Evolutionary conservation across 306 rosid species (phyloP).

Genomic region (Vigna radiata): DNA sequence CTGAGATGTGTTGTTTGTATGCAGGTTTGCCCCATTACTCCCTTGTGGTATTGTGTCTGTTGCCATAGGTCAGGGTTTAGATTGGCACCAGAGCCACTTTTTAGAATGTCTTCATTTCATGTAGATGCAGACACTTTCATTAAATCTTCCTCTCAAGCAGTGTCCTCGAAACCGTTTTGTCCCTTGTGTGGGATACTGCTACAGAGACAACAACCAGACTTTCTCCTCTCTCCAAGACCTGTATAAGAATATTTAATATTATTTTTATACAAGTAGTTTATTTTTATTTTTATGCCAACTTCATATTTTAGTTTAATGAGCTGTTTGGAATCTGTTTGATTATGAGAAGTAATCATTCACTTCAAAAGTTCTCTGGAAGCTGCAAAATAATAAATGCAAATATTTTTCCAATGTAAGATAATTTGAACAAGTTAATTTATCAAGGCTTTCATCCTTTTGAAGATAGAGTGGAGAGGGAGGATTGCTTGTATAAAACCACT

Average conservation of each 20-base stretch:
- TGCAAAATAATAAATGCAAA: background rate
- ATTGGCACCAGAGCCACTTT: constrained; percentile 70
- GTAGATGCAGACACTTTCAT: constrained; percentile 46
- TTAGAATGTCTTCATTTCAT: constrained; percentile 58
- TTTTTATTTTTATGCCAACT: constrained; percentile 9
- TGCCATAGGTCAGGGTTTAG: constrained; percentile 72
- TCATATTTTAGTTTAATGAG: background rate
- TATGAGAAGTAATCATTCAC: background rate
- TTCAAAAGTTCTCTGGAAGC: background rate
- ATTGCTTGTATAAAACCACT: background rate
- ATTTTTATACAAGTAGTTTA: background rate
- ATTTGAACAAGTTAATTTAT: background rate
- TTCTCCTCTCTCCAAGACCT: constrained; percentile 77
- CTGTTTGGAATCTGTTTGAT: background rate
- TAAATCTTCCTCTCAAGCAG: constrained; percentile 39
- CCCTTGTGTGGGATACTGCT: constrained; percentile 90
- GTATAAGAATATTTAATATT: constrained; percentile 53
- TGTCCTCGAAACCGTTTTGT: constrained; percentile 66
- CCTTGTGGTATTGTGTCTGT: constrained; percentile 87
- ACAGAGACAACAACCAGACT: constrained; percentile 77
- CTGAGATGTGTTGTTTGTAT: constrained; percentile 78
- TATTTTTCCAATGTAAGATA: background rate
- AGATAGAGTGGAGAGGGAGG: background rate
- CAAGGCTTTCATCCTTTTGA: background rate
- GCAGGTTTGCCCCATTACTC: constrained; percentile 80